Conservation (phyloP, 2,329 filamentous ascomycete species). For the Teratosphaeria zuluensis region DNA sequence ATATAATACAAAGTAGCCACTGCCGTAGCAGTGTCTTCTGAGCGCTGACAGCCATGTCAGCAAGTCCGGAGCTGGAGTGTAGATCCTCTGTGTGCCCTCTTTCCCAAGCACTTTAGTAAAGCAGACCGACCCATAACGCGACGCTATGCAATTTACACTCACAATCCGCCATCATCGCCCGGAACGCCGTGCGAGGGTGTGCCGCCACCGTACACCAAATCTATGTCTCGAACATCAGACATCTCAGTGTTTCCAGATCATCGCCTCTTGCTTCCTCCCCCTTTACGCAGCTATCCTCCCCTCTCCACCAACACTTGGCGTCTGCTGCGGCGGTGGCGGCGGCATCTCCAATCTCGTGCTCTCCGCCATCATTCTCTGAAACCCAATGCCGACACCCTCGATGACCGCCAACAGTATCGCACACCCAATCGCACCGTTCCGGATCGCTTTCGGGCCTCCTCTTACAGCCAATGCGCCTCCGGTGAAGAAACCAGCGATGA, state of each 20-base stretch:
- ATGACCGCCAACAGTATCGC: slow-evolving; percentile 91
- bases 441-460: slow-evolving; percentile 81
- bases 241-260: neutral
- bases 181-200: neutral
- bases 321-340: slow-evolving; percentile 31
- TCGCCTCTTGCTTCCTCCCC: neutral
- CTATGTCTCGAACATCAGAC: neutral
- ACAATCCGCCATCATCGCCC: neutral
- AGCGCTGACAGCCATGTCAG: neutral
- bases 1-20: neutral
- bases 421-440: slow-evolving; percentile 94
- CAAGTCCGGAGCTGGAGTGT: neutral
- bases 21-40: neutral
- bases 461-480: slow-evolving; percentile 84
- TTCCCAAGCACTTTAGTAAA: neutral
- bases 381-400: slow-evolving; percentile 92
- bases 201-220: neutral
- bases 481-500: slow-evolving; percentile 95
- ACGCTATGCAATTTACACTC: neutral
- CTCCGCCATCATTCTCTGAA: slow-evolving; percentile 88
- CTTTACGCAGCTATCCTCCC: slow-evolving; percentile 16
- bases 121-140: neutral
- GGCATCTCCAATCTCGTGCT: slow-evolving; percentile 67
- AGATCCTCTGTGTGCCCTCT: neutral
- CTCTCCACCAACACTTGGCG: slow-evolving; percentile 16